Conservation (phyloP, 148 eudicot species). For the Chenopodium quinoa region DNA sequence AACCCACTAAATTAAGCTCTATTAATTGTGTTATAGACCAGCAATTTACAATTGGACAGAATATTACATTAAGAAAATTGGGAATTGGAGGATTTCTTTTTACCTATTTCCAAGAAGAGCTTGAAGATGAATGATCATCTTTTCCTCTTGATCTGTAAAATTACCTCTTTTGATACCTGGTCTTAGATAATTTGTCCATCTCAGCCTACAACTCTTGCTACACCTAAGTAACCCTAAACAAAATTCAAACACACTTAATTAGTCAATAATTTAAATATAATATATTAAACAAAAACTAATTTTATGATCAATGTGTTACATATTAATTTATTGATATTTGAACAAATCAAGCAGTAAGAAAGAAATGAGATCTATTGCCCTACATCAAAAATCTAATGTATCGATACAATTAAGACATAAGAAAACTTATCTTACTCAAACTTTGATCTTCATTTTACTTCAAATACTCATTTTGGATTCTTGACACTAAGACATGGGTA, state of each 20-base stretch:
- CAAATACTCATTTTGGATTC: neutral
- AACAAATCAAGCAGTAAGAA: neutral
- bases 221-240: slow-evolving; percentile 30
- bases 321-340: neutral
- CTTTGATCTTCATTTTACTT: neutral
- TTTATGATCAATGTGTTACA: neutral
- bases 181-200: slow-evolving; percentile 38
- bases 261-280: neutral
- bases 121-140: slow-evolving; percentile 34
- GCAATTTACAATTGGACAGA: neutral
- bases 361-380: neutral
- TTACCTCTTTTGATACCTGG: slow-evolving; percentile 34
- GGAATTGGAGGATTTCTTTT: too few relatives aligned
- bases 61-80: neutral
- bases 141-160: slow-evolving; percentile 32
- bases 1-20: neutral
- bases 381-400: neutral
- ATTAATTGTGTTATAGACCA: neutral
- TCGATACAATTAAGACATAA: too few relatives aligned
- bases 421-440: neutral
- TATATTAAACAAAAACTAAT: neutral
- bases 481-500: neutral
- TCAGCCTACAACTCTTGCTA: slow-evolving; percentile 34
- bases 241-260: neutral
- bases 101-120: slow-evolving; percentile 34